Base-by-base conservation (phyloP, 305 asterid species). In the Fraxinus platypoda region DNA sequence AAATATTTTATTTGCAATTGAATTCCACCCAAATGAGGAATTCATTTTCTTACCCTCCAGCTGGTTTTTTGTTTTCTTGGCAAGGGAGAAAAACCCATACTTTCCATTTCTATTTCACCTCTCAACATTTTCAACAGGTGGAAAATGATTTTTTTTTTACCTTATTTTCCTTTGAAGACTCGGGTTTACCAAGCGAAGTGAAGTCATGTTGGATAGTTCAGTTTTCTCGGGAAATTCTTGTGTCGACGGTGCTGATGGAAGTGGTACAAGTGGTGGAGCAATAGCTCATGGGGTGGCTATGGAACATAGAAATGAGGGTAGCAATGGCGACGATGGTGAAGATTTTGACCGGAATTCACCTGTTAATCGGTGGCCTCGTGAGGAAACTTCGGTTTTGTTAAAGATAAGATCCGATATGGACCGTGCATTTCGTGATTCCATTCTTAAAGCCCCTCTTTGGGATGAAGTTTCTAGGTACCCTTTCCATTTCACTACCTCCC, bases 391-490 rank as follows among this genome's bases (percentile, higher is more conserved):
- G 80, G 93, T 96, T 79, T 85, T 94, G 92, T 89, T 94, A 21
- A 91, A 89, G 88, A 89, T 91, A 83, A 90, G 97, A 91, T 91
- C 96, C 4, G 93, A 91, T 23, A 90, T 94, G 98, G 93, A 94
- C 88, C 59, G 81, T 4, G 85, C 93, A 43, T 94, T 93, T 85
- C 93, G 93, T 6, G 97, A 93, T 75, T 83, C 97, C 31, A 66
- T 81, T 43, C 87, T 85, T 54, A 93, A 93, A 88, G 89, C 88
- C 78, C 96, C 96, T 83, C 97, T 94, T 0, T 94, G 98, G 98
- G 94, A 91, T 79, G 93, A 93, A 74, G 90, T 93, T 83, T 91
- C 97, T 57, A 93, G 97, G 98, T 92, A 71, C 6, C 30, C 2
- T 80, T 80, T 84, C n/a, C 57, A n/a, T 13, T 82, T 70, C 59